Evolutionary conservation across 176 grass and related monocot species (phyloP), one percentile per base, ranked within the genome.

Genomic region (Chrysopogon serrulatus): DNA sequence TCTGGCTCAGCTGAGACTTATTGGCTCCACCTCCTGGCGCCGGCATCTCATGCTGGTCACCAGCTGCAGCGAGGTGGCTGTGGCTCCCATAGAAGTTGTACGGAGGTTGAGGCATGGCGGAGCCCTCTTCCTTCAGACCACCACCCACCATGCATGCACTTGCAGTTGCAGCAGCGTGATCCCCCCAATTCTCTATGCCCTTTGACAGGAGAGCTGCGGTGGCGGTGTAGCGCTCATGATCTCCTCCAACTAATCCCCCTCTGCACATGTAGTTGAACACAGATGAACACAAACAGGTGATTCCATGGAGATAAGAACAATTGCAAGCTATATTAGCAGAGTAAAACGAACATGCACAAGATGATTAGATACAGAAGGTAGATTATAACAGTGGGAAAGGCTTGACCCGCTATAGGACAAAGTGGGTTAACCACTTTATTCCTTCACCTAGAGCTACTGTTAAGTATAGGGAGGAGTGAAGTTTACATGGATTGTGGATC

Each of bases 1-100:
- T 82, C 59, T 92, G 97, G 86, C 88, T 91, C 86, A 94, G 90
- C 86, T 93, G 90, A 41, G 86, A 84, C 75, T 91, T 93, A 41
- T 30, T 60, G 56, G 56, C 56, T 10, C n/a, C 57, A 26, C 83
- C 72, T 67, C 26, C 85, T 1, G 72, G 30, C 16, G 64, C 31
- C 0, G 85, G 88, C 65, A 95, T 91, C 90, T 95, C 92, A 63
- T 89, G n/a, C n/a, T n/a, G 93, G 84, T 79, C 85, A 10, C 88
- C 71, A 21, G 40, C 23, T 3, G 0, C 56, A 26, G n/a, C 56
- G 4, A 60, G n/a, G 56, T 60, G 56, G 56, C 10, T 60, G n/a
- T 84, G 76, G 37, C 82, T 83, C 47, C 84, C 87, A 33, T 75
- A 89, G 37, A 90, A 86, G 60, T 85, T 78, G 73, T 87, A 87